Evolutionary conservation across 176 grass and related monocot genomes (phyloP).

Genomic region (Musa troglodytarum): DNA sequence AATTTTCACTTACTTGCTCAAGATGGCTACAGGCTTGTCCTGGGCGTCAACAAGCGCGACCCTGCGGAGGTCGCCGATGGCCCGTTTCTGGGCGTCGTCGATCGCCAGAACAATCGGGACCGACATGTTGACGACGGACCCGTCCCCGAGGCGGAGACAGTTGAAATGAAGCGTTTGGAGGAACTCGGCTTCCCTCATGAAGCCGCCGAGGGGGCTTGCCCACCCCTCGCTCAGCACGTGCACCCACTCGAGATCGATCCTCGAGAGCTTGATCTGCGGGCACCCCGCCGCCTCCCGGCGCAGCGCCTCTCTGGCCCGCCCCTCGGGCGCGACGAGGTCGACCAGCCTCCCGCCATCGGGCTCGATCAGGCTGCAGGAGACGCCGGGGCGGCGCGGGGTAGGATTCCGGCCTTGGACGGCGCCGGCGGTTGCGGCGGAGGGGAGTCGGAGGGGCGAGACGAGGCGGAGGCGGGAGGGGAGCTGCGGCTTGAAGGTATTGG

Average conservation of each 20-base stretch:
- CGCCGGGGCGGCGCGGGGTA: conserved; percentile 2
- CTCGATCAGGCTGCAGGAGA: conserved; percentile 55
- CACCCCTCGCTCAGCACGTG: conserved; percentile 97
- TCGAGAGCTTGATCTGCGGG: conserved; percentile 45
- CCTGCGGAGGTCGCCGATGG: conserved; percentile 42
- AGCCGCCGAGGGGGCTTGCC: conserved; percentile 86
- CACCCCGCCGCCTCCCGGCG: conserved; percentile 44
- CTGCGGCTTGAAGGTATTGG: conserved; percentile 1
- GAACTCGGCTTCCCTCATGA: conserved; percentile 97
- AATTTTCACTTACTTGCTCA: conserved; percentile 46
- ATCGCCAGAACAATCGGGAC: conserved; percentile 94
- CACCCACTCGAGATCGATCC: conserved; percentile 70
- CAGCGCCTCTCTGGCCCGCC: conserved; percentile 32
- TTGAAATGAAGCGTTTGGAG: conserved; percentile 99
- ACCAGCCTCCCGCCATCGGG: conserved; percentile 78
- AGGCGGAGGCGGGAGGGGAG: conserved; percentile 2
- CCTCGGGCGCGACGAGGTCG: conserved; percentile 60
- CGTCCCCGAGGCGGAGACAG: conserved; percentile 64
- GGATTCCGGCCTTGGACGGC: background rate
- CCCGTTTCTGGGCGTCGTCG: conserved; percentile 55
- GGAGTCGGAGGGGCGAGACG: background rate
- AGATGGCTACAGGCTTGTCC: conserved; percentile 48
- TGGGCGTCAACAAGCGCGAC: conserved; percentile 59
- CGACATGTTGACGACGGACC: conserved; percentile 79
- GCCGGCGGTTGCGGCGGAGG: background rate